phyloP scores from a whole-genome alignment of 257 asterid species.

The Nemophila menziesii region DNA sequence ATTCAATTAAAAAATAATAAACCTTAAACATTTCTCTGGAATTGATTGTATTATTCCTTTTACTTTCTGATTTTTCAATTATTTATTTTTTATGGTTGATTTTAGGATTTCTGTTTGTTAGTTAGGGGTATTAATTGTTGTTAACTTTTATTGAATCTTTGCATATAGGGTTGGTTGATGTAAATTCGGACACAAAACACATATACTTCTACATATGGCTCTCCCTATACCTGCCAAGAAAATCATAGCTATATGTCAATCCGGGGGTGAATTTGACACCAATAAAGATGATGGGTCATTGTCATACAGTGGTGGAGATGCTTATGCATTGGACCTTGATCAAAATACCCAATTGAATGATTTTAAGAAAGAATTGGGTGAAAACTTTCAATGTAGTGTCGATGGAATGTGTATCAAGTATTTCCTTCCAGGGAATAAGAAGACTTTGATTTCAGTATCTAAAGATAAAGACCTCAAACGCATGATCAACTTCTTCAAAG shows the following conservation, averaged over 20 bases:
- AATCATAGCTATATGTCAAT: constrained; percentile 60
- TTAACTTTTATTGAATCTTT: no score
- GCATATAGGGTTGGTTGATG: no score
- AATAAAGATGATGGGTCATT: constrained; percentile 54
- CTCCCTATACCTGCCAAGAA: constrained; percentile 21
- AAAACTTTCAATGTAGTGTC: constrained; percentile 2
- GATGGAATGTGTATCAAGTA: constrained; percentile 6
- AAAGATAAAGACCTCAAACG: constrained; percentile 12
- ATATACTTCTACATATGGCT: neutral
- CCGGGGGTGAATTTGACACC: constrained; percentile 59
- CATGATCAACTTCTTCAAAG: constrained; percentile 10
- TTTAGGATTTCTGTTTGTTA: no score
- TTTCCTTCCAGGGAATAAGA: constrained; percentile 10
- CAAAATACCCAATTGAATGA: constrained; percentile 43
- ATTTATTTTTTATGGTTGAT: no score
- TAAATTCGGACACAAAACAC: no score
- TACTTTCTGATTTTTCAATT: no score
- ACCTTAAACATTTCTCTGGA: no score
- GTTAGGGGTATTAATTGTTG: no score
- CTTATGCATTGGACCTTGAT: constrained; percentile 63
- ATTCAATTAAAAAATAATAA: no score
- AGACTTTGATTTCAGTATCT: constrained; percentile 6
- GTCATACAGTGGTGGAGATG: constrained; percentile 56
- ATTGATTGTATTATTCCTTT: no score
- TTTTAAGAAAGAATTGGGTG: constrained; percentile 36